Conservation (phyloP, 2,329 filamentous ascomycete species). For the Xylariaceae sp. region DNA sequence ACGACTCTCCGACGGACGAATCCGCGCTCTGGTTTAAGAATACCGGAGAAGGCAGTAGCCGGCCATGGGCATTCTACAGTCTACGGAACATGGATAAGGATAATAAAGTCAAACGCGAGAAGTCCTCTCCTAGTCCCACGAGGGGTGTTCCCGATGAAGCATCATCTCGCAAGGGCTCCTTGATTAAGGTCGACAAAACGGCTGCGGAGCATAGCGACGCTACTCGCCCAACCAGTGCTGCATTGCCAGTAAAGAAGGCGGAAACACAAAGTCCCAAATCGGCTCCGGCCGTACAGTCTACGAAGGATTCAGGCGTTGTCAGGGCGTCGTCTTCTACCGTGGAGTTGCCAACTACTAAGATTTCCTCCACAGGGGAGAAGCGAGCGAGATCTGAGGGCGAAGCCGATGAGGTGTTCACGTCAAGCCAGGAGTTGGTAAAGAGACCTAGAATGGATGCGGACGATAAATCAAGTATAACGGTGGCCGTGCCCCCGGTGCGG, state of each 20-base stretch:
- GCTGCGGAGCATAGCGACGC: too few relatives aligned
- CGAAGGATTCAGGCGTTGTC: not conserved
- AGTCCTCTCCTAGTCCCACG: not conserved
- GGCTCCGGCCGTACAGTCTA: not conserved
- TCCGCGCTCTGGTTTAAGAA: constrained; percentile 14
- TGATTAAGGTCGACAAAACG: too few relatives aligned
- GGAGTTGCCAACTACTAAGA: not conserved
- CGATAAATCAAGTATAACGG: not conserved
- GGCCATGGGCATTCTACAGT: constrained; percentile 27
- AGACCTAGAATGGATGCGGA: constrained; percentile 2
- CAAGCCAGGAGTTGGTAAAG: not conserved
- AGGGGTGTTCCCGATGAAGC: not conserved
- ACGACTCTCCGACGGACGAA: constrained; percentile 18
- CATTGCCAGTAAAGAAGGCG: not conserved
- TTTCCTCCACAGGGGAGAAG: not conserved
- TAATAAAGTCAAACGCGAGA: not conserved
- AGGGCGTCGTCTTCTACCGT: not conserved
- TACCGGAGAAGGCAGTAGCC: not conserved
- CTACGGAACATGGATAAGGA: constrained; percentile 15
- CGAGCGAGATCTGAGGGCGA: constrained; percentile 7
- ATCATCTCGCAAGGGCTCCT: not conserved
- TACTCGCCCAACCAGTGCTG: not conserved
- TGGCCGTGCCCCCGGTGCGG: not conserved
- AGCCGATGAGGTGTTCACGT: not conserved
- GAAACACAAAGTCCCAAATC: too few relatives aligned